Evolutionary conservation across 2,329 filamentous ascomycete species (phyloP), one percentile per base, ranked within the genome.

Genomic region (Teratosphaeria epicoccoides): DNA sequence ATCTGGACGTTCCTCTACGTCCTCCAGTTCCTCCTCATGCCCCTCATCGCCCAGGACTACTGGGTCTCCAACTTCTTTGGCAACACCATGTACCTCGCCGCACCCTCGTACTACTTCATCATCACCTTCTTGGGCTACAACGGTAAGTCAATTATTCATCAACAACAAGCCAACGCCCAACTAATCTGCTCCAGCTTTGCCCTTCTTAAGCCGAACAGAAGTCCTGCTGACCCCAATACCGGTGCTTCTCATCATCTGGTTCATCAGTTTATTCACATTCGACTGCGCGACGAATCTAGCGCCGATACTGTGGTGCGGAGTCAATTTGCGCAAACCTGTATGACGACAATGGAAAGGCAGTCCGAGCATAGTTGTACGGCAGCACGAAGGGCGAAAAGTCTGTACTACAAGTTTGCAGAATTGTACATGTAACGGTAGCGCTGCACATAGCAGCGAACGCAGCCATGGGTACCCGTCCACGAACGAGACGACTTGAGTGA

Each of bases 61-160:
- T 79, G 76, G 76, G 65, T 78, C 24, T 79, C 76, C 9, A 70
- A 79, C 22, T 77, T 85, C 55, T 72, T 85, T 29, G 80, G 81
- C 24, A 85, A 85, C 62, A 77, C 80, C 1, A 74, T 85, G 57
- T 85, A 85, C 61, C 73, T 85, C n/a, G 71, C 81, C 33, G 82
- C 81, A 0, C 68, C 83, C 49, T 75, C 76, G 24, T 85, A 85
- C 68, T 85, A 85, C 67, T 81, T 79, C 62, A 77, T 84, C 58
- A 82, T 85, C 60, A 83, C 79, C 7, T 85, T 85, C 64, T 70
- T 85, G 43, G 82, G 82, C 28, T 85, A 85, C 67, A 85, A 85
- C 60, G 73, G 73, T 74, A 64, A 44, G 64, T 59, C 37, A n/a
- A 7, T 50, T 14, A 14, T 11, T 14, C 4, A 10, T n/a, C 47